phyloP scores from a whole-genome alignment of 306 rosid species.

The Ormosia emarginata region DNA sequence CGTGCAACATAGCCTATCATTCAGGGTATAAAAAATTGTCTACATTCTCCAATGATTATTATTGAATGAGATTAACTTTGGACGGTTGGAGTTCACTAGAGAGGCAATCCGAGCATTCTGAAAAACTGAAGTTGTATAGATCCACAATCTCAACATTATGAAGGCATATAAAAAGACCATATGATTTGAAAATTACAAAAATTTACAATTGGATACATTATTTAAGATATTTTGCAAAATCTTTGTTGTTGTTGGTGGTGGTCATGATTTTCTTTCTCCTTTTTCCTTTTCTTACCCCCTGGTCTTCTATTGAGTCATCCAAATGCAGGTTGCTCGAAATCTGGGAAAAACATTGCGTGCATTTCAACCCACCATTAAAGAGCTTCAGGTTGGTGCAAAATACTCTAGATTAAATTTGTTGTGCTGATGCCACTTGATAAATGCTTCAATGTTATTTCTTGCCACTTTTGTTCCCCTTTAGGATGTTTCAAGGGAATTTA shows the following conservation, averaged over 20 bases:
- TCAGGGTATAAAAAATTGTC: not conserved
- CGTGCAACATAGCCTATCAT: too few relatives aligned
- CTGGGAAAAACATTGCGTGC: conserved; percentile 90
- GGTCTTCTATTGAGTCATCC: conserved; percentile 13
- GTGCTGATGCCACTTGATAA: not conserved
- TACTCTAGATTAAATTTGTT: not conserved
- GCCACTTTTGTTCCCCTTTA: conserved; percentile 29
- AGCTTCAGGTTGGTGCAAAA: conserved; percentile 72
- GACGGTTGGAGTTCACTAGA: conserved; percentile 1
- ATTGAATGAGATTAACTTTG: conserved; percentile 3
- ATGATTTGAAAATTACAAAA: not conserved
- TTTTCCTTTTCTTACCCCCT: not conserved
- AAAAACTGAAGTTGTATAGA: not conserved
- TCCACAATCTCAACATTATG: not conserved
- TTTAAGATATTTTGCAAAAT: not conserved
- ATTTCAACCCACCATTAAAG: conserved; percentile 96
- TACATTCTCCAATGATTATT: not conserved
- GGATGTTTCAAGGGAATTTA: conserved; percentile 96
- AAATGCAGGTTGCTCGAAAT: conserved; percentile 88
- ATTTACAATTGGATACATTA: not conserved
- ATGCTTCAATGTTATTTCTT: conserved; percentile 16
- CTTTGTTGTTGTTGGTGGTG: not conserved
- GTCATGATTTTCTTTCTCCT: not conserved
- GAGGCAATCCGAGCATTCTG: not conserved
- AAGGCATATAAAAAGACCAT: not conserved